Evolutionary conservation across 2,329 filamentous ascomycete species (phyloP), one percentile per base, ranked within the genome.

Genomic region (Paracoccidioides lutzii): DNA sequence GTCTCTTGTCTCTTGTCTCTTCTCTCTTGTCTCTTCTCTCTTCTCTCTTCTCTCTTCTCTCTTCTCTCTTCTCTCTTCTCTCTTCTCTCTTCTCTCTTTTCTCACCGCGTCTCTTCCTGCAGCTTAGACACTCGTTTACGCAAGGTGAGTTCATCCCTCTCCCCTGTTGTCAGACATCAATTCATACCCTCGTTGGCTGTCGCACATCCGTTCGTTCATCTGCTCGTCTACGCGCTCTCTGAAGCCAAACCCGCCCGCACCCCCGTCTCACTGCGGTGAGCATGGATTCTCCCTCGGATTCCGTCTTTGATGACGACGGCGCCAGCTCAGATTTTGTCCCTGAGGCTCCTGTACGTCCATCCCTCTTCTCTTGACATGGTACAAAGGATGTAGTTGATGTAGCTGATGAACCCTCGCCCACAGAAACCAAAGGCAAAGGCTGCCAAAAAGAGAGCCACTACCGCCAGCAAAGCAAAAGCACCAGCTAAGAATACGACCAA

Each of bases 311-410:
- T 48, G 71, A 75, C 58, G 72, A 74, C 33, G 71, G 66, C 15
- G 75, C 74, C 56, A 78, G 81, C 60, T 85, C 81, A 30, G 82
- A 84, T 59, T 85, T 79, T 68, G 75, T 75, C 2, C 81, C 81
- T 42, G 78, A 77, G 57, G 73, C 75, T 60, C 63, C 69, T 28
- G 80, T 82, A 75, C 57, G 71, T 73, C 67, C 57, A 63, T 62
- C 41, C 38, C 10, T 9, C 8, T 50, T n/a, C 45, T 33, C 4
- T 38, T n/a, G 35, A 43, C 43, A 28, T 15, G 8, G 37, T 54
- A n/a, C 50, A 32, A 14, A 32, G 45, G 33, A 22, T 22, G 22
- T 22, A 22, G 22, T 22, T 40, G 32, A 9, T 32, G 28, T 50
- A 15, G 7, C 46, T 49, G 9, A 37, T 45, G 50, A 14, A 53